Evolutionary conservation across 371 early-diverging fungal genomes (phyloP), one percentile per base, ranked within the genome.

Genomic region (Capillidium heterosporum): DNA sequence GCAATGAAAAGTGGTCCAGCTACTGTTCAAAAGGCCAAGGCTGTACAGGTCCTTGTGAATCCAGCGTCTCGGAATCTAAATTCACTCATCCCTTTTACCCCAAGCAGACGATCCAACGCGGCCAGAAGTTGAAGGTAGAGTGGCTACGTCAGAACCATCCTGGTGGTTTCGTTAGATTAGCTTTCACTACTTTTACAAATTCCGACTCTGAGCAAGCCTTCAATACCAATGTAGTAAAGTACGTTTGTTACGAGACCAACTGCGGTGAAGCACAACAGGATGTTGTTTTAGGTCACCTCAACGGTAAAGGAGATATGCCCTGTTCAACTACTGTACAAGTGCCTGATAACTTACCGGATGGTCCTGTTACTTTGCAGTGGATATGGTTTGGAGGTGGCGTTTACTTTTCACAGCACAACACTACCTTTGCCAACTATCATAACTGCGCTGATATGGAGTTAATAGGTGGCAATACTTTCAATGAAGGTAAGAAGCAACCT

Each of bases 141-240:
- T 78, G 79, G 79, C 56, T 63, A 15, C 67, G 79, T 5, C 65
- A 68, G 56, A 79, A 79, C 62, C 79, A 79, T 51, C 76, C 80
- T 0, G 80, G 75, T 1, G 80, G 80, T 2, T 79, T 79, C 59
- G 72, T 79, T 29, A 69, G 78, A 15, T 60, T 76, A 39, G 63
- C 72, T 13, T 68, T 79, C 63, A 73, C 70, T 5, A 72, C 75
- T n/a, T 73, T 74, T 63, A 63, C 67, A 51, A 57, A 71, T 24
- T 72, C 75, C 7, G 73, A 79, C 56, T 61, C 61, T 55, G 70
- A 70, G 67, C 35, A 56, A 2, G 70, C 69, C 3, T 77, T 79
- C 57, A 70, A 77, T 58, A 57, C 65, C 32, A 68, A 71, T 28
- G 61, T 66, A 0, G 58, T 67, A 54, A 70, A 77, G 49, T 76